Percentiles rank a stretch among this genome's conserved stretches.
phyloP scores from a whole-genome alignment of 768 basidiomycete species.

The Wakefieldia striispora region DNA sequence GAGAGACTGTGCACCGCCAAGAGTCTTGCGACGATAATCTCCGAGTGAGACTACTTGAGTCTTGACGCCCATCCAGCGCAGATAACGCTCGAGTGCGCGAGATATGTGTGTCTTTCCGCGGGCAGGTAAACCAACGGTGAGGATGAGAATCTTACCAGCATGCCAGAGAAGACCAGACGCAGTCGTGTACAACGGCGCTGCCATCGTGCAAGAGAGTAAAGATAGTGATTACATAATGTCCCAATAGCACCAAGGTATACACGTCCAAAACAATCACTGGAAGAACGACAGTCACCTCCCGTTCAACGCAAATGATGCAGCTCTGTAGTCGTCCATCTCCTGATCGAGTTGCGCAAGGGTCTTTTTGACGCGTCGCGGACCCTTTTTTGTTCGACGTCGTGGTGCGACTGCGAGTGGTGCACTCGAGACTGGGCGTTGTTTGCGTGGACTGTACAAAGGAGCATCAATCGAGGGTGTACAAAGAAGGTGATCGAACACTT shows the following conservation, averaged over 20 bases:
- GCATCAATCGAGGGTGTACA: neutral
- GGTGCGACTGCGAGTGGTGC: conserved; percentile 30
- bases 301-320: conserved; percentile 31
- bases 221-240: conserved; percentile 20
- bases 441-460: conserved; percentile 18
- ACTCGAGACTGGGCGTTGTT: conserved; percentile 8
- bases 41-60: conserved; percentile 93
- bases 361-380: conserved; percentile 73
- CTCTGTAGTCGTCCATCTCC: conserved; percentile 80
- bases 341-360: conserved; percentile 62
- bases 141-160: conserved; percentile 92
- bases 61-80: conserved; percentile 97
- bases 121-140: conserved; percentile 91
- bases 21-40: conserved; percentile 86
- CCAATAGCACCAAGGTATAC: neutral
- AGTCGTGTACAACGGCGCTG: conserved; percentile 94
- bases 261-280: neutral
- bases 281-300: conserved; percentile 6
- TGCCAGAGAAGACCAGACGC: conserved; percentile 84
- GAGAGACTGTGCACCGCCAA: conserved; percentile 85
- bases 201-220: conserved; percentile 42
- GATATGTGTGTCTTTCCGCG: conserved; percentile 97
- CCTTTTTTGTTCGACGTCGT: conserved; percentile 60
- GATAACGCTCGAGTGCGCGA: conserved; percentile 91
- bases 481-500: conserved; percentile 1